These are phyloP conservation scores for Sphagnum contortum DNA, from an alignment of 225 moss, liverwort and hornwort genomes.

Conservation along the genomic window DNA sequence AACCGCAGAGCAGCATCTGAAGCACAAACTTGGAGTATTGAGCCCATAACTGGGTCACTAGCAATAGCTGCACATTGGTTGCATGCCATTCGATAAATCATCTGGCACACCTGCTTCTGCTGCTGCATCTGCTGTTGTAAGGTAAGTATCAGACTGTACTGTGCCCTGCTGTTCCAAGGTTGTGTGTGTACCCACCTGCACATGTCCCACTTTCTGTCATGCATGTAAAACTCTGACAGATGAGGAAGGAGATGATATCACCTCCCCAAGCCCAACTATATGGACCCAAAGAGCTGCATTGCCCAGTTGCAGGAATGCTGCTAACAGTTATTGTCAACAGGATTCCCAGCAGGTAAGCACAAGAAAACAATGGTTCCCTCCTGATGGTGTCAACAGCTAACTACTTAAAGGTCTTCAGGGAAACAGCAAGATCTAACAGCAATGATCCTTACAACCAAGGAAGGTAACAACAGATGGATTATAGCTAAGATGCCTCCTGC, in stretches of 20 bases:
- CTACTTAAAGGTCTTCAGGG: too few species aligned
- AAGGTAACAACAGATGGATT: too few species aligned
- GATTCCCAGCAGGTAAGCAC: too few species aligned
- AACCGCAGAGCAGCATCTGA: conserved; percentile 50
- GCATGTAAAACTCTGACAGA: too few species aligned
- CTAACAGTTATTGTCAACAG: too few species aligned
- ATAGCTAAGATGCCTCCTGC: too few species aligned
- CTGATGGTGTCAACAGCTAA: too few species aligned
- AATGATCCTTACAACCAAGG: too few species aligned
- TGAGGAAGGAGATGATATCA: too few species aligned
- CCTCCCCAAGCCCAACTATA: background rate
- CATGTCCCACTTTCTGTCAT: background rate
- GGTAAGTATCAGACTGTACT: conserved; percentile 49
- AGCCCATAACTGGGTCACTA: conserved; percentile 22
- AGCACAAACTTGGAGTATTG: conserved; percentile 47
- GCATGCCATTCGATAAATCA: conserved; percentile 33
- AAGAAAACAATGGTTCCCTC: too few species aligned
- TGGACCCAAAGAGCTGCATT: background rate
- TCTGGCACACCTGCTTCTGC: conserved; percentile 33
- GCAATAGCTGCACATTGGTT: conserved; percentile 17
- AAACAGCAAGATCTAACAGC: too few species aligned
- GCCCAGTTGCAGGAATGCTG: too few species aligned
- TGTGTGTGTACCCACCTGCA: conserved; percentile 83
- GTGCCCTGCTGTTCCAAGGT: conserved; percentile 72
- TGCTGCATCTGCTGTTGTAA: conserved; percentile 53